These are phyloP conservation scores for Nannizzia gypsea DNA, from an alignment of 2,329 filamentous ascomycete genomes.

Conservation along the genomic window DNA sequence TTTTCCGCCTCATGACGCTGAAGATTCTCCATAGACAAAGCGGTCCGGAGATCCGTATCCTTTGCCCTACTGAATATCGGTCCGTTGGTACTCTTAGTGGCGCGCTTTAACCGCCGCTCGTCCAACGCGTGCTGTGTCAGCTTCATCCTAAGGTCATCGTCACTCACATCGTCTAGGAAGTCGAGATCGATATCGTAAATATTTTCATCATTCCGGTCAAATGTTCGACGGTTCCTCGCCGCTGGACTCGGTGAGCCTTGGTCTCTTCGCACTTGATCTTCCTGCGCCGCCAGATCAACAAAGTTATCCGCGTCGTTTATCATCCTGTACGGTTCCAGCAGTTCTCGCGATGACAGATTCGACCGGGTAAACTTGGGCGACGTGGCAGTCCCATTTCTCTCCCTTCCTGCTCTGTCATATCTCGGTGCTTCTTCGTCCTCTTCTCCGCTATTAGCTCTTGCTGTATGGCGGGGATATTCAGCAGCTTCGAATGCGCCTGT, in stretches of 20 bases:
- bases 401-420: constrained; percentile 12
- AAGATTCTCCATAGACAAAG: constrained; percentile 28
- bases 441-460: constrained; percentile 18
- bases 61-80: constrained; percentile 32
- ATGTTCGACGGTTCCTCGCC: constrained; percentile 9
- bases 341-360: constrained; percentile 28
- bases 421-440: constrained; percentile 19
- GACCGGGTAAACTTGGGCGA: constrained; percentile 24
- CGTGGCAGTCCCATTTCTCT: constrained; percentile 16
- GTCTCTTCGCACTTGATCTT: constrained; percentile 13
- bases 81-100: constrained; percentile 25
- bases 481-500: constrained; percentile 30
- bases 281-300: constrained; percentile 21
- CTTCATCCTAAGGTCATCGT: constrained; percentile 25
- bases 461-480: constrained; percentile 18
- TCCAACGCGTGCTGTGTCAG: constrained; percentile 28
- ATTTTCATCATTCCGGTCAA: neutral
- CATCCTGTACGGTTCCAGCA: constrained; percentile 29
- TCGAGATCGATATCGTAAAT: constrained; percentile 22
- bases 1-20: constrained; percentile 23
- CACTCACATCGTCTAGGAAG: constrained; percentile 25
- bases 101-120: constrained; percentile 29
- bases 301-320: constrained; percentile 30
- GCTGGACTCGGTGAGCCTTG: constrained; percentile 20
- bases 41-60: constrained; percentile 18